Evolutionary conservation across 1,139 yeast species (phyloP).

Genomic region (Petasospora fabianii): DNA sequence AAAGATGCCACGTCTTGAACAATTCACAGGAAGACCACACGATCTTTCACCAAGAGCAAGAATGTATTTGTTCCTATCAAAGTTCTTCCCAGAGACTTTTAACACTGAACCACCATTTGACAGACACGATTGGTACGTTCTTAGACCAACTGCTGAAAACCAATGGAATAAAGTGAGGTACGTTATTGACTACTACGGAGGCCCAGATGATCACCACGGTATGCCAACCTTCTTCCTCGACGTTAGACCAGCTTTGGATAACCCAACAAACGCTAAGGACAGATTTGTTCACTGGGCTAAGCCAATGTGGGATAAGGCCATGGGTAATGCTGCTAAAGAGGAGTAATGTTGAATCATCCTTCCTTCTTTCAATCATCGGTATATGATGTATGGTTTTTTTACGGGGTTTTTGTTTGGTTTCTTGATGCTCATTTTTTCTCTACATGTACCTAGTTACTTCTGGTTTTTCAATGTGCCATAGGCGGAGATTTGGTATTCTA

Average conservation of each 20-base stretch:
- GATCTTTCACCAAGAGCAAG: conserved; percentile 87
- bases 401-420: too few relatives aligned
- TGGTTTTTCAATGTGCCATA: too few relatives aligned
- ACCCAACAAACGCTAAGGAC: conserved; percentile 57
- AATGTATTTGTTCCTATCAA: conserved; percentile 61
- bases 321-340: conserved; percentile 15
- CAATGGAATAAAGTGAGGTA: conserved; percentile 71
- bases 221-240: conserved; percentile 89
- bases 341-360: neutral
- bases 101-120: conserved; percentile 89
- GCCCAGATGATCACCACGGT: conserved; percentile 84
- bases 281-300: conserved; percentile 53
- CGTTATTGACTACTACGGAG: conserved; percentile 95
- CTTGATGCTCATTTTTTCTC: too few relatives aligned
- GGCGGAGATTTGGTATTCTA: too few relatives aligned
- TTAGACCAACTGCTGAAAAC: conserved; percentile 44
- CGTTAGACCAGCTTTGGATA: conserved; percentile 92
- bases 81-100: conserved; percentile 67
- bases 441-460: too few relatives aligned
- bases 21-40: conserved; percentile 90
- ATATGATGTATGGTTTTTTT: neutral
- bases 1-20: conserved; percentile 69
- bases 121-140: conserved; percentile 97
- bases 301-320: conserved; percentile 33
- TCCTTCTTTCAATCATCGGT: neutral